Percentiles rank a stretch among this genome's conserved stretches.
Conservation (phyloP, 192 early-diverging fungal species). For the Gamsiella multidivaricata region DNA sequence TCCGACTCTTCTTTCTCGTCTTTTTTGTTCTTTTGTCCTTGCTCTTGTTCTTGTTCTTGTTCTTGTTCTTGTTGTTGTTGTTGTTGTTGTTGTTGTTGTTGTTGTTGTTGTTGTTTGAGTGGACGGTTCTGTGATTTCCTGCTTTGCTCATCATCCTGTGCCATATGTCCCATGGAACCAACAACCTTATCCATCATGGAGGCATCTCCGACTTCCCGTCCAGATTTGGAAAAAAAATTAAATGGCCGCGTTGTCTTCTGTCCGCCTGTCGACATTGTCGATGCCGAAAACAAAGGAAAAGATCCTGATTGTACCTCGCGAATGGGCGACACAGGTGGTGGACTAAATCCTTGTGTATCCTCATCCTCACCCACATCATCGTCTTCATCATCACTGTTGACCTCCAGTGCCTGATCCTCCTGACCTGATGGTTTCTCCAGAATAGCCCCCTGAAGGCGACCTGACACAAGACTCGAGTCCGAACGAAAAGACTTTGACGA, state of each 20-base stretch:
- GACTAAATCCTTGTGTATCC: constrained; percentile 36
- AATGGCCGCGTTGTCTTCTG: too few relatives aligned
- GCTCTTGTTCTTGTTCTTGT: background rate
- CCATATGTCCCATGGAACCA: too few relatives aligned
- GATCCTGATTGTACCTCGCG: background rate
- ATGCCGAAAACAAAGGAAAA: background rate
- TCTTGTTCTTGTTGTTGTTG: too few relatives aligned
- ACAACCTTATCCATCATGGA: too few relatives aligned
- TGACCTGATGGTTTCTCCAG: background rate
- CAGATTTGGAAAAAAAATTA: too few relatives aligned
- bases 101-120: background rate
- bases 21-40: background rate
- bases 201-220: too few relatives aligned
- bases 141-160: too few relatives aligned
- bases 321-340: constrained; percentile 42
- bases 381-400: background rate
- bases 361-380: constrained; percentile 5
- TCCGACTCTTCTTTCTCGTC: too few relatives aligned
- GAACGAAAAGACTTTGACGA: constrained; percentile 19
- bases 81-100: constrained; percentile 1
- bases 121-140: too few relatives aligned
- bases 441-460: background rate
- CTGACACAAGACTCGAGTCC: background rate
- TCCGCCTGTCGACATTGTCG: background rate
- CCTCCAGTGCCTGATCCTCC: background rate